Evolutionary conservation across 2,329 filamentous ascomycete genomes (phyloP).

Genomic region (Davidsoniella virescens): DNA sequence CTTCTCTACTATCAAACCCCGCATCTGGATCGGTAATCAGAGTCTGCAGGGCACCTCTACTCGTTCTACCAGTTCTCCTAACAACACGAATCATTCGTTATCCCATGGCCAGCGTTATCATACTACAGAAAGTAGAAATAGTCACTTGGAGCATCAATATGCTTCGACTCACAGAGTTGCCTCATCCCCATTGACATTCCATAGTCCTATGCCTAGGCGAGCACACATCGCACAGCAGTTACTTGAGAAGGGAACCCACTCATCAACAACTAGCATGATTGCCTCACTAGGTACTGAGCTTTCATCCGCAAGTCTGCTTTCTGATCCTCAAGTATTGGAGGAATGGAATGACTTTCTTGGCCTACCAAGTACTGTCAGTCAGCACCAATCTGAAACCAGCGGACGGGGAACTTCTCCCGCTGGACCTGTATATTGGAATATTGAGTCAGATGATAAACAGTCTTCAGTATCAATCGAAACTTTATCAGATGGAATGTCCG

Average conservation of each 20-base stretch:
- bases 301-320: conserved; percentile 4
- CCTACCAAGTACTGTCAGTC: neutral
- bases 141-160: neutral
- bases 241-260: no score
- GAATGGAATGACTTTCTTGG: conserved; percentile 8
- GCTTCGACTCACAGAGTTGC: neutral
- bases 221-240: neutral
- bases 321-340: conserved; percentile 1
- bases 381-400: neutral
- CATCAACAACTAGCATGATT: neutral
- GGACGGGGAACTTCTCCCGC: neutral
- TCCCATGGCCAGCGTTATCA: neutral
- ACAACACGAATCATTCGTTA: neutral
- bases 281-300: neutral
- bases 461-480: neutral
- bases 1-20: neutral
- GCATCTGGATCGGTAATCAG: conserved; percentile 9
- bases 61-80: neutral
- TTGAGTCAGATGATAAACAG: neutral
- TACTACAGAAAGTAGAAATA: neutral
- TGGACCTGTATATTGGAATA: neutral
- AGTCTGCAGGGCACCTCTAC: conserved; percentile 5
- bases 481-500: neutral
- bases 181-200: conserved; percentile 6
- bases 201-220: conserved; percentile 6